Evolutionary conservation across 495 filamentous ascomycete genomes (phyloP).

Genomic region (Elaphomyces granulatus): DNA sequence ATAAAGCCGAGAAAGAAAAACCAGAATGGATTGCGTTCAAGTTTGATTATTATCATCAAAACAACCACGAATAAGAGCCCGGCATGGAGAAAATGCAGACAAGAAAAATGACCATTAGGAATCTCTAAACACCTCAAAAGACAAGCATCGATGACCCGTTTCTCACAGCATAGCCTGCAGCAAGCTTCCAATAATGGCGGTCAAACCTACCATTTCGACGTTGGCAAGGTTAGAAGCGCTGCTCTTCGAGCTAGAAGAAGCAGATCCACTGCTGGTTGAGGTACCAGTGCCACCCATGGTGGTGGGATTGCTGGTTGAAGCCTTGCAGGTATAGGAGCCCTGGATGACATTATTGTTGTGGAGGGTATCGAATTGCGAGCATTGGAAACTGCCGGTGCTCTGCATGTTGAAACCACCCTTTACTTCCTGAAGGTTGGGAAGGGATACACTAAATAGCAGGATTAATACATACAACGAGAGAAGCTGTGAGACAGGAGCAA

Average conservation of each 20-base stretch:
- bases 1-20: neutral
- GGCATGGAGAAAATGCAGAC: neutral
- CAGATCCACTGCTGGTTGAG: constrained; percentile 15
- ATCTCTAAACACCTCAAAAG: neutral
- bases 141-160: neutral
- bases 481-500: constrained; percentile 1
- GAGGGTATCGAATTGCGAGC: constrained; percentile 32
- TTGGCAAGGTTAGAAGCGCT: constrained; percentile 25
- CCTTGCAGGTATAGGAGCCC: constrained; percentile 47
- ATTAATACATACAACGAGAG: too few relatives aligned
- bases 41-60: constrained; percentile 32
- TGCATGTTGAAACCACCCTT: constrained; percentile 78
- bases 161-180: neutral
- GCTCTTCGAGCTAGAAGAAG: constrained; percentile 20
- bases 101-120: neutral
- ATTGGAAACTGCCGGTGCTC: constrained; percentile 51
- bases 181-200: constrained; percentile 30
- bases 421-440: constrained; percentile 59
- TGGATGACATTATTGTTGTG: constrained; percentile 37
- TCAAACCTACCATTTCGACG: constrained; percentile 26
- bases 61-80: constrained; percentile 4
- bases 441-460: constrained; percentile 47
- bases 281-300: constrained; percentile 31
- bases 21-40: neutral
- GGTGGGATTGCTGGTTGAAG: constrained; percentile 24